These are phyloP conservation scores for Microcos paniculata DNA, from an alignment of 345 rosid species.

Conservation along the genomic window DNA sequence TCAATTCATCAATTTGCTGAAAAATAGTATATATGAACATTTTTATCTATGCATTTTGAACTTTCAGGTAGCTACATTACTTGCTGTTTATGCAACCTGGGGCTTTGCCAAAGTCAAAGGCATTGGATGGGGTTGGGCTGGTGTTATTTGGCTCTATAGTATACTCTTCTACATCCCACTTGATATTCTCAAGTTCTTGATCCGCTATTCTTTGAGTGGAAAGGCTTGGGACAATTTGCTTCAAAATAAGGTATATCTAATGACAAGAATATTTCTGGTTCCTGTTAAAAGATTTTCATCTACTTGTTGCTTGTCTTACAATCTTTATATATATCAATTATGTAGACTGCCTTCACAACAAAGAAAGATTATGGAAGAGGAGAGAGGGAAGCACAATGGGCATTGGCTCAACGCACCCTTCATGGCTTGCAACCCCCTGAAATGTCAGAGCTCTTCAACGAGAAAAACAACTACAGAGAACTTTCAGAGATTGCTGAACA, in stretches of 20 bases:
- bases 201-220: slow-evolving; percentile 64
- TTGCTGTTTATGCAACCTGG: slow-evolving; percentile 72
- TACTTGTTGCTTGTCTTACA: neutral
- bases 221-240: slow-evolving; percentile 80
- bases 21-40: neutral
- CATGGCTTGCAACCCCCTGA: slow-evolving; percentile 69
- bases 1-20: neutral
- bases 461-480: slow-evolving; percentile 58
- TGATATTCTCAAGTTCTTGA: slow-evolving; percentile 71
- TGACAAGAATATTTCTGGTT: neutral
- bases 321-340: neutral
- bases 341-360: slow-evolving; percentile 80
- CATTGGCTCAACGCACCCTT: slow-evolving; percentile 74
- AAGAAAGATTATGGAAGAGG: slow-evolving; percentile 82
- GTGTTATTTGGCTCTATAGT: slow-evolving; percentile 79
- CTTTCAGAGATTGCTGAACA: slow-evolving; percentile 89
- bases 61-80: slow-evolving; percentile 61
- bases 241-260: slow-evolving; percentile 61
- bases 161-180: slow-evolving; percentile 72
- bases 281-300: neutral
- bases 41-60: neutral
- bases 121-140: slow-evolving; percentile 95
- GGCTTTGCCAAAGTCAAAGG: slow-evolving; percentile 66
- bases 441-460: slow-evolving; percentile 45
- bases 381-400: slow-evolving; percentile 92